Conservation (phyloP, 2,329 filamentous ascomycete species). For the Thelonectria rubi region DNA sequence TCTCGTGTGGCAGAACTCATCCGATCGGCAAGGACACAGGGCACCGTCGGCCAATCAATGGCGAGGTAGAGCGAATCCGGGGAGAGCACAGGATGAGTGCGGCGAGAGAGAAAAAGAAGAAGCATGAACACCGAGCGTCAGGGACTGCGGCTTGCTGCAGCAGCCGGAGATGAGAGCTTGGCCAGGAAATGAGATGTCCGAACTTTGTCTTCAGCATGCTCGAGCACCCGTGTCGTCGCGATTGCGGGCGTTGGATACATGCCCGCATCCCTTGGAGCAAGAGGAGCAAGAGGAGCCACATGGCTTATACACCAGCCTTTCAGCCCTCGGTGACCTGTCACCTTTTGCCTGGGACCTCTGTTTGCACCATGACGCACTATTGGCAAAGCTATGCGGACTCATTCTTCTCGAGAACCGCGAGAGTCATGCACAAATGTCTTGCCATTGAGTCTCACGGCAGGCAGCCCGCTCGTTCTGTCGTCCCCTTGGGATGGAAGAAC, state of each 20-base stretch:
- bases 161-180: slow-evolving; percentile 15
- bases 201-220: slow-evolving; percentile 4
- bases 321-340: slow-evolving; percentile 21
- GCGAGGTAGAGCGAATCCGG: slow-evolving; percentile 14
- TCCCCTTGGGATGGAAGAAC: slow-evolving; percentile 18
- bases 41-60: slow-evolving; percentile 21
- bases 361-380: background rate
- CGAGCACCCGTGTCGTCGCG: background rate
- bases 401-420: background rate
- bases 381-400: too few relatives aligned
- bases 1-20: slow-evolving; percentile 19
- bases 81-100: slow-evolving; percentile 6
- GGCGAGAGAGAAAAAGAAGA: background rate
- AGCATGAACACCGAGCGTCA: slow-evolving; percentile 6
- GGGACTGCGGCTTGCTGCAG: slow-evolving; percentile 27
- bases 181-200: slow-evolving; percentile 26
- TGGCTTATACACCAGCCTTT: background rate
- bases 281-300: background rate
- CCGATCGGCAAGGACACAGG: slow-evolving; percentile 7
- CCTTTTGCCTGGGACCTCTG: background rate
- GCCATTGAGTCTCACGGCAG: slow-evolving; percentile 31
- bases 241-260: slow-evolving; percentile 8
- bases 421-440: slow-evolving; percentile 7
- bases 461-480: slow-evolving; percentile 26
- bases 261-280: slow-evolving; percentile 6